These are phyloP conservation scores for Cenchrus purpureus DNA, from an alignment of 176 grass and related monocot species.

Conservation along the genomic window DNA sequence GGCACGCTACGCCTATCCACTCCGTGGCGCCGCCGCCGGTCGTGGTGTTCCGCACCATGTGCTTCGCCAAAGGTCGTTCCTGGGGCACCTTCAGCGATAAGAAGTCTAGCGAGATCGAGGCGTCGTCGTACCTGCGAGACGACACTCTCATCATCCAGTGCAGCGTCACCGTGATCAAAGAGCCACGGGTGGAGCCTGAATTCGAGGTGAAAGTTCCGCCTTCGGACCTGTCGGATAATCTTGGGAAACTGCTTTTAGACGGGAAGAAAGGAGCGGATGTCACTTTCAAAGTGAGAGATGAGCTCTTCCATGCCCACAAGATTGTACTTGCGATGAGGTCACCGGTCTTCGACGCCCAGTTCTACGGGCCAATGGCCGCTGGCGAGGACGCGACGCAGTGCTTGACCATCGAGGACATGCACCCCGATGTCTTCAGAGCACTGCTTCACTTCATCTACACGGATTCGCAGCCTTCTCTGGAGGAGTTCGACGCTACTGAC, in stretches of 20 bases:
- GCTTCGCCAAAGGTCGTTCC: background rate
- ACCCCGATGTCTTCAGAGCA: background rate
- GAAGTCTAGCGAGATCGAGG: background rate
- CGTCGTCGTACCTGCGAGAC: background rate
- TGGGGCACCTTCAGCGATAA: background rate
- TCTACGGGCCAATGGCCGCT: background rate
- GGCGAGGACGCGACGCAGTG: background rate
- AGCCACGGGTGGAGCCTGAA: background rate
- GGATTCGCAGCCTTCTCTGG: background rate
- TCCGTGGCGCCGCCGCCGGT: background rate
- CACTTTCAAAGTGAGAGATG: background rate
- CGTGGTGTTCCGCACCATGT: too few relatives aligned
- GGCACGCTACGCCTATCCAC: background rate
- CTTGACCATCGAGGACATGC: background rate
- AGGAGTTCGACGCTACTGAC: background rate
- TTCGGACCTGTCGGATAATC: too few relatives aligned
- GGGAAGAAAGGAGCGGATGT: background rate
- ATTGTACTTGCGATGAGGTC: background rate
- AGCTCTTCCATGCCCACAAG: background rate
- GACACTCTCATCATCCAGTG: background rate
- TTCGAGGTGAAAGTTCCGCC: background rate
- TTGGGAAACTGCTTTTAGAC: background rate
- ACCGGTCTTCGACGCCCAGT: background rate
- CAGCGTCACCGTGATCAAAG: background rate
- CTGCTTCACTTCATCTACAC: background rate